Evolutionary conservation across 2,329 filamentous ascomycete species (phyloP).

Genomic region (Hymenoscyphus infarciens): DNA sequence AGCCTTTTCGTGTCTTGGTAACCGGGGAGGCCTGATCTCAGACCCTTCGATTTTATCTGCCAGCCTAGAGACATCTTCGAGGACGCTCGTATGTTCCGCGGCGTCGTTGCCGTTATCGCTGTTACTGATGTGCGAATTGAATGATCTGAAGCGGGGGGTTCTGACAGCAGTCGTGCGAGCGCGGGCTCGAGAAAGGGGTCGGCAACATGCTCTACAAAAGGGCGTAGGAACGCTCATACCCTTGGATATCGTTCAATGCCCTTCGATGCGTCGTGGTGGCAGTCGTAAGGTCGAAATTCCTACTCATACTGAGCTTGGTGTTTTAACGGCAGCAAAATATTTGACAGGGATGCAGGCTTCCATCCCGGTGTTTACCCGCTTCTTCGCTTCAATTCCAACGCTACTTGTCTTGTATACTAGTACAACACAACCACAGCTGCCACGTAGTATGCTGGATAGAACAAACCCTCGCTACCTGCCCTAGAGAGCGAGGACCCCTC

Average conservation of each 20-base stretch:
- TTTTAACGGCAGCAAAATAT: neutral
- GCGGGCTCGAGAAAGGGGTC: slow-evolving; percentile 16
- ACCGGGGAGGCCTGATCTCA: slow-evolving; percentile 1
- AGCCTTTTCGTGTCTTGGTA: slow-evolving; percentile 3
- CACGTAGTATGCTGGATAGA: no score
- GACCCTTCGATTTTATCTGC: slow-evolving; percentile 7
- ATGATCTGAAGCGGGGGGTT: neutral
- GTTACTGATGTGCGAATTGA: slow-evolving; percentile 19
- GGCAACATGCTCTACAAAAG: slow-evolving; percentile 33
- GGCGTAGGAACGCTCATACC: slow-evolving; percentile 9
- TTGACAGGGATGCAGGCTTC: neutral
- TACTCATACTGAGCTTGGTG: neutral
- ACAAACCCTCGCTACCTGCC: no score
- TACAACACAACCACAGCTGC: no score
- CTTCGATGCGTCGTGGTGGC: neutral
- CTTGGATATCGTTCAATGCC: neutral
- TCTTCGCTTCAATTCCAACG: no score
- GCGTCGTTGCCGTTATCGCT: neutral
- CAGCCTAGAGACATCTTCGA: slow-evolving; percentile 12
- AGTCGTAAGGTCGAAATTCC: neutral
- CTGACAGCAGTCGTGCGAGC: slow-evolving; percentile 20
- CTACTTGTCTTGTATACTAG: no score
- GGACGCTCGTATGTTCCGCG: slow-evolving; percentile 8
- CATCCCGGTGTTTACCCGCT: neutral
- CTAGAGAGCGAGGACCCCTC: no score